Evolutionary conservation across 2,329 filamentous ascomycete species (phyloP), one percentile per base, ranked within the genome.

Genomic region (Microsporum canis): DNA sequence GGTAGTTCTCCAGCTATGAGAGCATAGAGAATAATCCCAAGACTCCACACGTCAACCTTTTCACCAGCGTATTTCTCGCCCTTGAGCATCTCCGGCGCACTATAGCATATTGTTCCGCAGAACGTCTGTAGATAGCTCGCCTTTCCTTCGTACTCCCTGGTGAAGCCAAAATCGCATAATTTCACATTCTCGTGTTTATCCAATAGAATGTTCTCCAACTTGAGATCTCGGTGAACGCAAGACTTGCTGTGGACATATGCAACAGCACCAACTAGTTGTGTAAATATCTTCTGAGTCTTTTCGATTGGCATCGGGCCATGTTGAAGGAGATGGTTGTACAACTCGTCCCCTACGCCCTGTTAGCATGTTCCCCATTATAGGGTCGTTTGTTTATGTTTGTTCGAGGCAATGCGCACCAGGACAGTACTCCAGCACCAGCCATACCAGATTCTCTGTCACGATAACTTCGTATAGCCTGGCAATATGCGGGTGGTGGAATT

Each of bases 121-220:
- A 96, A 99, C 0, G 94, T 99, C 74, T 97, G 92, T 60, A 99
- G 77, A 70, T 97, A 92, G 72, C 91, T 97, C 34, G 89, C 84
- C 68, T 95, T 91, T 63, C 92, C 92, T 74, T 96, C 91, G 73
- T 99, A 99, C 76, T 99, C 94, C 66, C 94, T 83, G 8, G 94
- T 99, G 71, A 99, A 99, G 17, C 94, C 94, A 77, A 99, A 99
- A 73, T 99, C 94, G 67, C 95, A 92, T 63, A 99, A 78, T 76
- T 99, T 99, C 67, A 99, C 94, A 70, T 97, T 96, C 71, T 95
- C 92, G 71, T 96, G 82, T 73, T 95, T 97, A 77, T 99, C 94
- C 67, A 99, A 82, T 53, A 99, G 79, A 62, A 99, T 96, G 70
- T 95, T 95, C 72, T 99, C 94, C 69, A 99, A 82, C 75, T 99